These are phyloP conservation scores for Pleoardoris graminearum DNA, from an alignment of 2,329 filamentous ascomycete species.

Conservation along the genomic window DNA sequence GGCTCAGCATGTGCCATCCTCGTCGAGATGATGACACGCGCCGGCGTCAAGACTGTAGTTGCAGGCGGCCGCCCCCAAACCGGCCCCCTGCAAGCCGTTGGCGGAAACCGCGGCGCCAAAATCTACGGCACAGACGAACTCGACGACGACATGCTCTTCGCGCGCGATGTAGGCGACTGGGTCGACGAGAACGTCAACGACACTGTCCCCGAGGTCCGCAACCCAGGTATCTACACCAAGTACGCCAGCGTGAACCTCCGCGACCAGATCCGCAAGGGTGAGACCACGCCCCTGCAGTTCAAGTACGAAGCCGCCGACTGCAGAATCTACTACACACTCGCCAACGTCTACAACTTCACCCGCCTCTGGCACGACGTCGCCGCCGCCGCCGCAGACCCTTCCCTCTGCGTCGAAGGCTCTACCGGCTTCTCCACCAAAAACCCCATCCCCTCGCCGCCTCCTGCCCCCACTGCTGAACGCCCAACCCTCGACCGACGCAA, in stretches of 20 bases:
- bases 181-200: no score
- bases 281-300: conserved; percentile 37
- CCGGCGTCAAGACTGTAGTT: conserved; percentile 56
- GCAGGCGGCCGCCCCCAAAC: conserved; percentile 60
- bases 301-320: conserved; percentile 41
- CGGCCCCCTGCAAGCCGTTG: conserved; percentile 61
- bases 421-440: no score
- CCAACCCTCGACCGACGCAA: no score
- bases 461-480: no score
- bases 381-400: conserved; percentile 34
- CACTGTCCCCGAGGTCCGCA: no score
- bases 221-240: conserved; percentile 25
- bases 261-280: conserved; percentile 35
- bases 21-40: conserved; percentile 54
- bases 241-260: conserved; percentile 37
- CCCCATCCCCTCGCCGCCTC: no score
- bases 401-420: conserved; percentile 35
- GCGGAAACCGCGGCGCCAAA: conserved; percentile 60
- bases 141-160: conserved; percentile 35
- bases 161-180: no score
- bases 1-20: conserved; percentile 62
- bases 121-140: conserved; percentile 39
- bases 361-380: conserved; percentile 39
- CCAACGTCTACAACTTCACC: conserved; percentile 39
- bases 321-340: conserved; percentile 38